Evolutionary conservation across 257 asterid genomes (phyloP), one percentile per base, ranked within the genome.

Genomic region (Solanum acaule): DNA sequence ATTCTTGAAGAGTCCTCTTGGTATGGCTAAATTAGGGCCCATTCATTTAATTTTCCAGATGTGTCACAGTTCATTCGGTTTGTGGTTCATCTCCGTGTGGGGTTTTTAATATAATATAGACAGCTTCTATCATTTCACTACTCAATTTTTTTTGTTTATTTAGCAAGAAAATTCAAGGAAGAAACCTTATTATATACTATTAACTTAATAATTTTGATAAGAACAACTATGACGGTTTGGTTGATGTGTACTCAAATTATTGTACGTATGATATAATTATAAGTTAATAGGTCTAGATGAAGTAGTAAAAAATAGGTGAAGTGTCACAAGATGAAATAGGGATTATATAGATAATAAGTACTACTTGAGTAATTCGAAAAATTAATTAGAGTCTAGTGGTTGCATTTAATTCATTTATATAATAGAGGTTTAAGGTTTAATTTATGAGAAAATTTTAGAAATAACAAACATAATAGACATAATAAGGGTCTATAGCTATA

Each of bases 31-130:
- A 61, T 63, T 46, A 56, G 88, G 88, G 27, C 84, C 88, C 83
- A 71, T 44, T 71, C 44, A 70, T 68, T 86, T 86, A 86, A 86
- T 86, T 42, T 71, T 86, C 84, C 88, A 86, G 78, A 68, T 71
- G 88, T 61, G 84, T 73, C 81, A 86, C 88, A 86, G 88, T 29
- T 86, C 88, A 71, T 86, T 10, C 16, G 86, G 70, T 68, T 71
- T 86, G 70, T 86, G 83, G 88, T 86, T 86, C 83, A 71, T 83
- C 49, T 4, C 88, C 87, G 70, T 86, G 83, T 86, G 88, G 88
- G 88, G 88, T 71, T 44, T 86, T 31, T 42, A 22, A 86, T 68
- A 10, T 4, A 33, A 71, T 71, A 33, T 86, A 27, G 83, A 72
- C 82, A 42, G 71, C 68, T 16, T 40, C 86, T 81, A 81, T 46